Conservation (phyloP, 1,284 basidiomycete species). For the Ganoderma boninense region DNA sequence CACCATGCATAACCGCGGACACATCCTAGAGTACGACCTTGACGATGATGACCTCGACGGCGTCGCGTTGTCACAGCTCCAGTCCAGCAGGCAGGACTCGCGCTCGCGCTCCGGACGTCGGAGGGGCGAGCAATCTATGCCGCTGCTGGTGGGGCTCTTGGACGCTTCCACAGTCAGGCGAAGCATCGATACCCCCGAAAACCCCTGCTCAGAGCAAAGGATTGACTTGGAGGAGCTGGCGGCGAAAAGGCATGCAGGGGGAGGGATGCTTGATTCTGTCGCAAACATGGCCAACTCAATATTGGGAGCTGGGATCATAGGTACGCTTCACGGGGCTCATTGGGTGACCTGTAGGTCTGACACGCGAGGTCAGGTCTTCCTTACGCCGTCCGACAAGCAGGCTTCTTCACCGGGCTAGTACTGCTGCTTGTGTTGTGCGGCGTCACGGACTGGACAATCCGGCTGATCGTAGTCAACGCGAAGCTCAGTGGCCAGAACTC, state of each 20-base stretch:
- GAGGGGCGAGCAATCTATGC: slow-evolving; percentile 65
- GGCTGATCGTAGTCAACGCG: slow-evolving; percentile 94
- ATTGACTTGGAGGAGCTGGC: slow-evolving; percentile 74
- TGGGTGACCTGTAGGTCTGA: not conserved
- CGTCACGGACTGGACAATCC: slow-evolving; percentile 98
- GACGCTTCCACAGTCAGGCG: slow-evolving; percentile 67
- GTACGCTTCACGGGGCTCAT: slow-evolving; percentile 49
- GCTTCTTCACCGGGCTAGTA: slow-evolving; percentile 87
- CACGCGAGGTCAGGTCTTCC: slow-evolving; percentile 70
- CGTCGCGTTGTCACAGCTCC: slow-evolving; percentile 51
- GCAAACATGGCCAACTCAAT: slow-evolving; percentile 98
- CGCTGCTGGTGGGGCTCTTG: slow-evolving; percentile 78
- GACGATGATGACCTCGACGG: slow-evolving; percentile 82
- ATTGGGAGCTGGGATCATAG: slow-evolving; percentile 93
- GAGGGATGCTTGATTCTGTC: slow-evolving; percentile 84
- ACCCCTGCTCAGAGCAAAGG: slow-evolving; percentile 41
- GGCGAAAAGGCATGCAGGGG: slow-evolving; percentile 74
- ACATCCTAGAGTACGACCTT: slow-evolving; percentile 72
- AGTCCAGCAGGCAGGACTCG: slow-evolving; percentile 41
- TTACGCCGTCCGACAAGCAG: slow-evolving; percentile 92
- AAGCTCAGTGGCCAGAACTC: slow-evolving; percentile 93
- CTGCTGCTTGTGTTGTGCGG: slow-evolving; percentile 84
- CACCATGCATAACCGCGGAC: slow-evolving; percentile 14
- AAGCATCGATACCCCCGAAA: slow-evolving; percentile 53
- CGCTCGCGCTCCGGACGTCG: slow-evolving; percentile 47